Evolutionary conservation across 176 grass and related monocot species (phyloP).

Genomic region (Lolium rigidum): DNA sequence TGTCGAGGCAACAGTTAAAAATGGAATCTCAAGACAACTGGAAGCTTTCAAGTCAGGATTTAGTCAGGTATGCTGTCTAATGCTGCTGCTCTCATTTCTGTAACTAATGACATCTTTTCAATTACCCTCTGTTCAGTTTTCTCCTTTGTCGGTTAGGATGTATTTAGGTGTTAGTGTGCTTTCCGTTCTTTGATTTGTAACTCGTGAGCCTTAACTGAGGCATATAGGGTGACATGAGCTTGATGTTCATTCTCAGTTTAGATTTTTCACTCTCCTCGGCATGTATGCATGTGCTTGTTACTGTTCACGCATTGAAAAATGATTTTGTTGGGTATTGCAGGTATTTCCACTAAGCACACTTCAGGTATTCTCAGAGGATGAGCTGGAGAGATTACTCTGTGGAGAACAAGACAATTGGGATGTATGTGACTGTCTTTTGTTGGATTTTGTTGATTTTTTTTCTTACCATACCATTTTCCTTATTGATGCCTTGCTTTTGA

Average conservation of each 20-base stretch:
- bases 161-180: not conserved
- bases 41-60: slow-evolving; percentile 93
- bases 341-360: slow-evolving; percentile 79
- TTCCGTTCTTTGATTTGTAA: slow-evolving; percentile 9
- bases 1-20: slow-evolving; percentile 74
- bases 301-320: slow-evolving; percentile 19
- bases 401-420: slow-evolving; percentile 89
- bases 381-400: slow-evolving; percentile 83
- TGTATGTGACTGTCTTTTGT: slow-evolving; percentile 67
- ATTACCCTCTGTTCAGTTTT: slow-evolving; percentile 1
- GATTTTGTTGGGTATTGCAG: slow-evolving; percentile 55
- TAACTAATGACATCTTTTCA: not conserved
- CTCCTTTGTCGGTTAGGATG: slow-evolving; percentile 9
- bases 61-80: slow-evolving; percentile 70
- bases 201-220: slow-evolving; percentile 17
- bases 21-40: slow-evolving; percentile 75
- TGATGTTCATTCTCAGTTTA: slow-evolving; percentile 8
- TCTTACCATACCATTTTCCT: slow-evolving; percentile 29
- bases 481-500: slow-evolving; percentile 51
- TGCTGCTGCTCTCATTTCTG: not conserved
- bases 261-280: slow-evolving; percentile 7
- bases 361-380: slow-evolving; percentile 78
- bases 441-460: slow-evolving; percentile 38
- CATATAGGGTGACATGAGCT: slow-evolving; percentile 21
- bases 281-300: not conserved